Percentiles rank a stretch among this genome's conserved stretches.
Conservation (phyloP, 345 rosid genomes). For the Capsella bursapastoris region DNA sequence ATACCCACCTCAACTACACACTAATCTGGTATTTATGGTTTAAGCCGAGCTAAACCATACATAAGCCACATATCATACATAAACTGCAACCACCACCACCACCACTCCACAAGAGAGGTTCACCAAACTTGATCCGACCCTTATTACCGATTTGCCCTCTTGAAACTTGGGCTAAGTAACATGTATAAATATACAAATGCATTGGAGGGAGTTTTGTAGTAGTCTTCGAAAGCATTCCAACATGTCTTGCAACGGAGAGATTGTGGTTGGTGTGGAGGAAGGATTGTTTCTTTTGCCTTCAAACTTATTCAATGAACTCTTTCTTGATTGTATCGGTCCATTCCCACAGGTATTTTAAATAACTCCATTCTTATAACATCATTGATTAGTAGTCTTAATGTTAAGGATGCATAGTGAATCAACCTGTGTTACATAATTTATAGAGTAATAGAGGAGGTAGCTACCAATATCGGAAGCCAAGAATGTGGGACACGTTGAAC, state of each 20-base stretch:
- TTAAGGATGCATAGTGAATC: conserved; percentile 8
- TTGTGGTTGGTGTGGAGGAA: conserved; percentile 39
- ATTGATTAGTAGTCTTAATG: background rate
- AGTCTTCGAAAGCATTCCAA: conserved; percentile 24
- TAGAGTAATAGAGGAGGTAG: conserved; percentile 24
- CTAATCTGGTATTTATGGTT: conserved; percentile 25
- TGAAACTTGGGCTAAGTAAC: conserved; percentile 10
- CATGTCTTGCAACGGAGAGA: conserved; percentile 43
- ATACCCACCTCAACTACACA: conserved; percentile 29
- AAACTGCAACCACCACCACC: conserved; percentile 41
- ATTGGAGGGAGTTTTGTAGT: conserved; percentile 7
- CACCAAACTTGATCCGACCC: conserved; percentile 35
- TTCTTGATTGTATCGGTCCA: conserved; percentile 38
- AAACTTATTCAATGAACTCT: conserved; percentile 39
- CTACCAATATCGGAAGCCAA: conserved; percentile 19
- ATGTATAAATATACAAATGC: conserved; percentile 18
- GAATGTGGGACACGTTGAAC: conserved; percentile 8
- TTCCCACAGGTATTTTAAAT: conserved; percentile 33
- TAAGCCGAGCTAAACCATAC: conserved; percentile 41
- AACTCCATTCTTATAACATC: background rate
- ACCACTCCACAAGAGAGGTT: conserved; percentile 41
- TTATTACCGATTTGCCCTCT: conserved; percentile 11
- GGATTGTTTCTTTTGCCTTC: conserved; percentile 44
- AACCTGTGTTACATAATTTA: background rate
- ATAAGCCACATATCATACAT: conserved; percentile 31